These are phyloP conservation scores for Oryza australiensis DNA, from an alignment of 176 grass and related monocot species.

Conservation along the genomic window DNA sequence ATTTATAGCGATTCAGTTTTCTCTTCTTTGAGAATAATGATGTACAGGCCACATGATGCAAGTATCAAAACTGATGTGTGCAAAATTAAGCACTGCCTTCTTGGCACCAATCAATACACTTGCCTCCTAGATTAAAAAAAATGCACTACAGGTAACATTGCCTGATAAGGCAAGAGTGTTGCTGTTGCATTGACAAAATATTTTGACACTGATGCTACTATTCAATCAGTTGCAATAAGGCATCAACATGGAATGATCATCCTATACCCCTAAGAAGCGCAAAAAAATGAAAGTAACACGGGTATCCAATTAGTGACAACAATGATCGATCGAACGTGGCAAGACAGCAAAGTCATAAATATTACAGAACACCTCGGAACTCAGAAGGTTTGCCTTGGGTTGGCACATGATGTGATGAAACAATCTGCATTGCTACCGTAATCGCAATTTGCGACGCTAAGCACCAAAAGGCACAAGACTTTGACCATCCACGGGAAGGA, in stretches of 20 bases:
- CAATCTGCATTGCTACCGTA: constrained; percentile 9
- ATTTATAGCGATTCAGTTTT: not conserved
- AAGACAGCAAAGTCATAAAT: not conserved
- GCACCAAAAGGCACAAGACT: not conserved
- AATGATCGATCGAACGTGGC: not conserved
- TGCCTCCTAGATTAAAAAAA: constrained; percentile 17
- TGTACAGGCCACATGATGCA: not conserved
- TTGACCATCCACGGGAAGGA: not conserved
- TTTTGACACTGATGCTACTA: not conserved
- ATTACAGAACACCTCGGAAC: not conserved
- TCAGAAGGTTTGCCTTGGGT: not conserved
- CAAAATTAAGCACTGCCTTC: not conserved
- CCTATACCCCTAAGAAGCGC: not conserved
- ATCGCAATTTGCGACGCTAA: not conserved
- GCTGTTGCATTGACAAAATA: not conserved
- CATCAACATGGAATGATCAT: not conserved
- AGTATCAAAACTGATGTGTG: not conserved
- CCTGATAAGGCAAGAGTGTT: not conserved
- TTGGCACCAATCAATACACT: not conserved
- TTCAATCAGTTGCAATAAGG: not conserved
- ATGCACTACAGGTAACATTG: not conserved
- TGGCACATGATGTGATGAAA: not conserved
- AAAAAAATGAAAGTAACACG: not conserved
- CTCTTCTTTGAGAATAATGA: not conserved
- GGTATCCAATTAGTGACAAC: not conserved